Percentiles rank a stretch among this genome's conserved stretches.
Conservation (phyloP, 202 grass and related monocot species). For the Elaeis oleifera region DNA sequence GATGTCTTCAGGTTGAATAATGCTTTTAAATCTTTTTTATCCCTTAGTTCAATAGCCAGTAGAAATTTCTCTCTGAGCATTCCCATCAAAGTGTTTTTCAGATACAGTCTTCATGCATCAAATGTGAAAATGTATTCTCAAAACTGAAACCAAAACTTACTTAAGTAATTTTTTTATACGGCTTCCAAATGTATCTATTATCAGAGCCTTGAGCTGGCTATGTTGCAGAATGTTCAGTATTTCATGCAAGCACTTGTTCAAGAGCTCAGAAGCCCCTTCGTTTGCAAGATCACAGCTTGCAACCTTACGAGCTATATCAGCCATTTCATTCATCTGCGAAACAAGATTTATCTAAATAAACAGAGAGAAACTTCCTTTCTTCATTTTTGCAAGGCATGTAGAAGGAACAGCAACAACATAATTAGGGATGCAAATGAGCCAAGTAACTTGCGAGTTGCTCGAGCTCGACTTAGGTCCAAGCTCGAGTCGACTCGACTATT, state of each 20-base stretch:
- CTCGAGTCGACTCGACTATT: too few relatives aligned
- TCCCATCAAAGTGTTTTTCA: background rate
- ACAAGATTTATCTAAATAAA: too few relatives aligned
- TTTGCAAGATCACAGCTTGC: conserved; percentile 19
- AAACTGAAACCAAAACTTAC: conserved; percentile 17
- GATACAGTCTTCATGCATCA: background rate
- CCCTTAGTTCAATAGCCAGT: background rate
- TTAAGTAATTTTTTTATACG: conserved; percentile 25
- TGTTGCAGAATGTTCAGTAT: conserved; percentile 26
- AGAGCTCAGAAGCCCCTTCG: conserved; percentile 5
- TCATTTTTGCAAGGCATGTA: too few relatives aligned
- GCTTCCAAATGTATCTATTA: conserved; percentile 33
- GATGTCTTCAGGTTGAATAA: conserved; percentile 7
- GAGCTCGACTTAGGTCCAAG: too few relatives aligned
- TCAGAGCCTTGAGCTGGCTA: conserved; percentile 29
- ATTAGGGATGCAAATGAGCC: too few relatives aligned
- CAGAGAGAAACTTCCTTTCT: too few relatives aligned
- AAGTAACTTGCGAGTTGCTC: too few relatives aligned
- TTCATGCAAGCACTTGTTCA: conserved; percentile 18
- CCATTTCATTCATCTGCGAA: conserved; percentile 26
- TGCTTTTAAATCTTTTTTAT: conserved; percentile 2
- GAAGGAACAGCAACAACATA: too few relatives aligned
- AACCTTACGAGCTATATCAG: conserved; percentile 28
- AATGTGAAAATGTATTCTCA: background rate
- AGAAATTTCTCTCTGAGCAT: conserved; percentile 27